Base-by-base conservation (phyloP, 805 yeast genomes). In the Myxozyma kluyveri region DNA sequence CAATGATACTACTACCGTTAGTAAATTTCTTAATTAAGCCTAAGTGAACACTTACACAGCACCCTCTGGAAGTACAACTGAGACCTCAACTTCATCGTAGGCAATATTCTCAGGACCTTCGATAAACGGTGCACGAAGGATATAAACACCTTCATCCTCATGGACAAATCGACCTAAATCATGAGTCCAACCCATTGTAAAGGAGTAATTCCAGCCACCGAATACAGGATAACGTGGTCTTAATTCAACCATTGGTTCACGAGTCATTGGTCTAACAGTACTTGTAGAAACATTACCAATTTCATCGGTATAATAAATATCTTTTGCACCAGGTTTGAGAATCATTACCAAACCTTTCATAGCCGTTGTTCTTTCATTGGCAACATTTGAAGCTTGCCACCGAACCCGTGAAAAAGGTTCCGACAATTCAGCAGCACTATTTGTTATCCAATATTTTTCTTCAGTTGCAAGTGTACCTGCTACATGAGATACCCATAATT, bases 161-260 rank as follows among this genome's bases (percentile, higher is more conserved):
- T 67, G 63, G 61, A 71, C 81, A 47, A 86, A 73, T 41, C 79
- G 70, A 14, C 71, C 63, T 38, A 90, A 69, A 19, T 75, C 71
- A 58, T 81, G 78, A 45, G 83, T 80, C 96, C 96, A 93, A n/a
- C 98, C 98, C 61, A 91, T 69, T 21, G 98, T 93, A 75, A 88
- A 93, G 71, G 91, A 88, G 71, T 88, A 91, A 63, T 83, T 78
- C 99, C 99, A 93, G 39, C 90, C 95, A 44, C 99, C 99, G 69
- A 88, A 86, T 4, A 93, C 67, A n/a, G 99, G 99, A 74, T 75
- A 93, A 68, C 99, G 79, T 50, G 98, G 98, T 64, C 78, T 80
- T 59, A 93, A 68, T 32, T 83, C 72, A 43, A 88, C 70, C 54
- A 71, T 69, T 39, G 76, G 69, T 38, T 69, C 69, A n/a, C 61